These are phyloP conservation scores for Umbelopsis sp. DNA, from an alignment of 371 early-diverging fungal species.

Conservation along the genomic window DNA sequence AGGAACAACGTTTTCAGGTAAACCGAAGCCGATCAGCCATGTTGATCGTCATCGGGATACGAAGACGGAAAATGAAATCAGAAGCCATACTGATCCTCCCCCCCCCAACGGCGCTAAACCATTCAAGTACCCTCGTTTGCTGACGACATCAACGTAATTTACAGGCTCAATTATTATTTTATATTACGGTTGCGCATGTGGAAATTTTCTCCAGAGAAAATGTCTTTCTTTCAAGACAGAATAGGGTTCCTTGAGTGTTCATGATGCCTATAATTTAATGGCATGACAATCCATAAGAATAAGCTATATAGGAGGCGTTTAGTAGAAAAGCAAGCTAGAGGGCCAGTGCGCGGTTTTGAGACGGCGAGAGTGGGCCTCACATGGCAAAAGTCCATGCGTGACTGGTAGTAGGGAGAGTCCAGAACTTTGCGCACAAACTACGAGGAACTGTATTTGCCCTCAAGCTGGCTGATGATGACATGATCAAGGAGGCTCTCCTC, in stretches of 20 bases:
- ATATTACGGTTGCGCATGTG: background rate
- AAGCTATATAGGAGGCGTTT: background rate
- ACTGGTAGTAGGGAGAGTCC: background rate
- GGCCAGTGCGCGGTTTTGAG: background rate
- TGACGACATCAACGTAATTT: constrained; percentile 1
- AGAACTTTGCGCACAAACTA: constrained; percentile 5
- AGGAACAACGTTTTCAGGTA: background rate
- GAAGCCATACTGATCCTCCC: background rate
- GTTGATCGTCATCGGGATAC: background rate
- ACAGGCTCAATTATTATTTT: constrained; percentile 1
- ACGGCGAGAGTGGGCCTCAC: background rate
- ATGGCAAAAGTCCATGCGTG: background rate
- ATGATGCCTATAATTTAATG: no score
- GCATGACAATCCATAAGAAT: no score
- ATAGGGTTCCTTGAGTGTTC: no score
- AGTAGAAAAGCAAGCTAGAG: background rate
- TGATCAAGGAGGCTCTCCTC: no score
- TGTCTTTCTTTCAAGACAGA: no score
- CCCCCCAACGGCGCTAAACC: background rate
- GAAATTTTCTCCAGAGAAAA: no score
- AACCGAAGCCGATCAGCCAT: constrained; percentile 4
- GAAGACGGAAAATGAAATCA: background rate
- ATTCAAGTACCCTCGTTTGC: background rate
- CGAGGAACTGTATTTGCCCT: background rate
- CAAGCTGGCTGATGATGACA: no score